These are phyloP conservation scores for Hordeum pubiflorum DNA, from an alignment of 202 grass and related monocot species.

Conservation along the genomic window DNA sequence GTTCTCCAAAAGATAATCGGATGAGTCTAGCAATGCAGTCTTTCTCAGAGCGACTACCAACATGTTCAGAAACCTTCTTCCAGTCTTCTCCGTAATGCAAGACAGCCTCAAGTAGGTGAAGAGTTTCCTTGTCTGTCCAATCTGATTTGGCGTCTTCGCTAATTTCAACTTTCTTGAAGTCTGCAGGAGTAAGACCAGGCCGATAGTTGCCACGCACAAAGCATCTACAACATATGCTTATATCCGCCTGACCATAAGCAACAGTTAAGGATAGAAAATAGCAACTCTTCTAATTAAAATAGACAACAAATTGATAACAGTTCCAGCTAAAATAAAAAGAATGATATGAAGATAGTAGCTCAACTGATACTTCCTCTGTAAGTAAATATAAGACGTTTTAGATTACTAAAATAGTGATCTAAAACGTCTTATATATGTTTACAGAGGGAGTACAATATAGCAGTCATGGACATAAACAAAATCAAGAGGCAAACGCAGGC, in stretches of 20 bases:
- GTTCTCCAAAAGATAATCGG: slow-evolving; percentile 83
- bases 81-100: slow-evolving; percentile 91
- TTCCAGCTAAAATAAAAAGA: slow-evolving; percentile 18
- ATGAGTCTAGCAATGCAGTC: slow-evolving; percentile 90
- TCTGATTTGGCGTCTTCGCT: slow-evolving; percentile 70
- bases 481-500: neutral
- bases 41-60: slow-evolving; percentile 75
- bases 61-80: slow-evolving; percentile 89
- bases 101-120: slow-evolving; percentile 93
- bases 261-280: slow-evolving; percentile 6
- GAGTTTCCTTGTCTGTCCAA: slow-evolving; percentile 97
- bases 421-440: no score
- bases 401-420: no score
- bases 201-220: slow-evolving; percentile 73
- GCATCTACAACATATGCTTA: slow-evolving; percentile 82
- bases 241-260: slow-evolving; percentile 62
- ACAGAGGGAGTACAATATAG: no score
- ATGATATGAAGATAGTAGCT: neutral
- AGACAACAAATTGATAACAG: neutral
- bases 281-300: slow-evolving; percentile 4
- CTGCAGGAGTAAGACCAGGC: slow-evolving; percentile 69
- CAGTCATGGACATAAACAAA: neutral
- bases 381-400: no score
- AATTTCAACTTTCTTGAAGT: slow-evolving; percentile 85
- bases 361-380: no score